Evolutionary conservation across 1,284 basidiomycete genomes (phyloP).

Genomic region (Volvariella volvacea): DNA sequence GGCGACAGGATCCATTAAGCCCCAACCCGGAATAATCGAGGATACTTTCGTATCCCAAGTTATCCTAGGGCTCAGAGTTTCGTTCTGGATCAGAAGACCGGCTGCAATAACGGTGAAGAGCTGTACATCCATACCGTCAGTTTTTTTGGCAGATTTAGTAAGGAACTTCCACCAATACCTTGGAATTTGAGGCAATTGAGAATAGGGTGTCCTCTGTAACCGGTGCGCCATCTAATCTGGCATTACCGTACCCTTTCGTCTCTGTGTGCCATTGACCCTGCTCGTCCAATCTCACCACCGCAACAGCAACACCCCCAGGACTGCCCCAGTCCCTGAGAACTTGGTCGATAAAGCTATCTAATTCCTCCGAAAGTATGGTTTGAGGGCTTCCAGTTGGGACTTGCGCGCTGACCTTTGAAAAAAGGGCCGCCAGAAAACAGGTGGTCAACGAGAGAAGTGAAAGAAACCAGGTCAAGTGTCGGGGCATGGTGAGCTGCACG

Average conservation of each 20-base stretch:
- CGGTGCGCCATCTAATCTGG: constrained; percentile 9
- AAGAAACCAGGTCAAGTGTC: too few relatives aligned
- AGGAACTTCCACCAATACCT: constrained; percentile 9
- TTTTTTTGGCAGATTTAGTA: too few relatives aligned
- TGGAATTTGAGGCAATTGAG: constrained; percentile 17
- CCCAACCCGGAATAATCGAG: constrained; percentile 28
- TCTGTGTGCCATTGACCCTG: background rate
- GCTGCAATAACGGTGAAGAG: constrained; percentile 29
- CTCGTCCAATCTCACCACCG: constrained; percentile 11
- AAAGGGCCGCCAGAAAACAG: too few relatives aligned
- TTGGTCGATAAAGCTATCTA: constrained; percentile 12
- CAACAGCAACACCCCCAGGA: constrained; percentile 13
- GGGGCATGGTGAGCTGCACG: too few relatives aligned
- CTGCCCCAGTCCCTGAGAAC: constrained; percentile 13
- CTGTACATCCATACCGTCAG: too few relatives aligned
- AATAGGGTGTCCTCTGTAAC: constrained; percentile 16
- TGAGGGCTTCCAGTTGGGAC: too few relatives aligned
- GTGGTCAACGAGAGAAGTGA: too few relatives aligned
- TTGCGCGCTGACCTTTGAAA: too few relatives aligned
- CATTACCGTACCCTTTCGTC: constrained; percentile 13
- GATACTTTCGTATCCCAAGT: constrained; percentile 28
- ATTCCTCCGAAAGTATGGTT: background rate
- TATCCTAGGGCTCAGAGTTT: constrained; percentile 22
- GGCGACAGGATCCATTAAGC: constrained; percentile 25
- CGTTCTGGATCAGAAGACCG: constrained; percentile 30